Evolutionary conservation across 2,329 filamentous ascomycete genomes (phyloP), one percentile per base, ranked within the genome.

Genomic region (Tothia fuscella): DNA sequence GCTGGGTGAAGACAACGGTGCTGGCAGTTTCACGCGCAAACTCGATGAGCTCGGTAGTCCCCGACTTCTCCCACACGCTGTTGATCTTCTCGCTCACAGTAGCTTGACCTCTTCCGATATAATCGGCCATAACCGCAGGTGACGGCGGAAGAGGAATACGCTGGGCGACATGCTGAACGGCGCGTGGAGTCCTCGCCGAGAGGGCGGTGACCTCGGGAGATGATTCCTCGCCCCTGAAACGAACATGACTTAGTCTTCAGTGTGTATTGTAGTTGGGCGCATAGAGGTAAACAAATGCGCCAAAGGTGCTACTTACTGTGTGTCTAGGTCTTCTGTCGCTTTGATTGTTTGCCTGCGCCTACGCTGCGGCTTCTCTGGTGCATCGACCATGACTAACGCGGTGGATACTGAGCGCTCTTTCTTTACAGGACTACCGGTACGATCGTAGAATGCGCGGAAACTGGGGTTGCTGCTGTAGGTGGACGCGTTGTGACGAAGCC

Each of bases 121-220:
- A 93, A 78, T 48, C 76, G 78, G 50, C 80, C 70, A 29, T 80
- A 82, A 26, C 93, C 78, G 46, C 82, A 5, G 87, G 87, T 2
- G 85, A 87, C 6, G 85, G 78, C 17, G 85, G 85, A 39, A 93
- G 68, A n/a, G 79, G 74, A 39, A 87, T 74, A 53, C 75, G 78
- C 44, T 65, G 60, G 4, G 64, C 56, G 7, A 68, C 57, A 29
- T 52, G 50, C 21, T 56, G 49, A 25, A 57, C 44, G 37, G 60
- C 47, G 38, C 55, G 54, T 3, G 62, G 61, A 3, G 57, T 62
- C 19, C 55, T 56, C 16, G 46, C 35, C 3, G 42, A 35, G 16
- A 47, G 14, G 39, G 45, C 48, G 14, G 39, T 41, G 17, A 29
- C 30, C 25, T 38, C 43, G 36, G 42, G 26, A 46, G 34, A 10